phyloP scores from a whole-genome alignment of 2,329 filamentous ascomycete species.

The Nemania diffusa region DNA sequence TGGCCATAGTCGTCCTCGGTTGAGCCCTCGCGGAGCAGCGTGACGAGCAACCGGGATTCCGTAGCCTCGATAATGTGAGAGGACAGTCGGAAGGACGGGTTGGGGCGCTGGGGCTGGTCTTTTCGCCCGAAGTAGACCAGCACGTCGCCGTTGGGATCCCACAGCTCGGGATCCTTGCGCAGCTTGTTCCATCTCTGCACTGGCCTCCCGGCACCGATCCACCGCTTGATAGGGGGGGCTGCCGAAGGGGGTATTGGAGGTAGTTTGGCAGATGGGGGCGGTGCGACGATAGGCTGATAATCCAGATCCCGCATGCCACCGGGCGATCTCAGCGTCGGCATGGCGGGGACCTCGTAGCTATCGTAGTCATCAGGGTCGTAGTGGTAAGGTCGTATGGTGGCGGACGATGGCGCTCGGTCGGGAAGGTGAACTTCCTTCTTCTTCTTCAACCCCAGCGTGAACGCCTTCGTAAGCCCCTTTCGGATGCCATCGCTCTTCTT shows the following conservation, averaged over 20 bases:
- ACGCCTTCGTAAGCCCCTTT: slow-evolving; percentile 64
- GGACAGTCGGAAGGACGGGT: slow-evolving; percentile 66
- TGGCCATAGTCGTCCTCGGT: slow-evolving; percentile 57
- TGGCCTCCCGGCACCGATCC: slow-evolving; percentile 61
- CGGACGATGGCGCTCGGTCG: slow-evolving; percentile 52
- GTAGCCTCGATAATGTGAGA: slow-evolving; percentile 69
- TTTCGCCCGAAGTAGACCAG: slow-evolving; percentile 65
- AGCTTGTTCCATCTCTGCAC: slow-evolving; percentile 67
- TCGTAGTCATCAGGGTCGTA: slow-evolving; percentile 39
- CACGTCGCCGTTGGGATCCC: slow-evolving; percentile 70
- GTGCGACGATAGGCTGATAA: slow-evolving; percentile 45
- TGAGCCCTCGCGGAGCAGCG: slow-evolving; percentile 63
- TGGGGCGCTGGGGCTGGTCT: slow-evolving; percentile 56
- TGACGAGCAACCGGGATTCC: slow-evolving; percentile 64
- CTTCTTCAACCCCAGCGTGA: slow-evolving; percentile 62
- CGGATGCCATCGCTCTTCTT: slow-evolving; percentile 66
- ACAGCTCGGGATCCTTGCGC: slow-evolving; percentile 68
- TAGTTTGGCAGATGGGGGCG: slow-evolving; percentile 57
- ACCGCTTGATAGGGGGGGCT: slow-evolving; percentile 60
- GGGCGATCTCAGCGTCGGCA: slow-evolving; percentile 40
- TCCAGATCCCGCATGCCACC: slow-evolving; percentile 41
- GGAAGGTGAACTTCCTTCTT: slow-evolving; percentile 49
- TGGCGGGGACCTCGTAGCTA: slow-evolving; percentile 39
- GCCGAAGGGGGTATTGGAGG: slow-evolving; percentile 54
- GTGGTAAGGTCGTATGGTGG: slow-evolving; percentile 51